phyloP scores from a whole-genome alignment of 2,329 filamentous ascomycete species.

The Aspergillus sp. region DNA sequence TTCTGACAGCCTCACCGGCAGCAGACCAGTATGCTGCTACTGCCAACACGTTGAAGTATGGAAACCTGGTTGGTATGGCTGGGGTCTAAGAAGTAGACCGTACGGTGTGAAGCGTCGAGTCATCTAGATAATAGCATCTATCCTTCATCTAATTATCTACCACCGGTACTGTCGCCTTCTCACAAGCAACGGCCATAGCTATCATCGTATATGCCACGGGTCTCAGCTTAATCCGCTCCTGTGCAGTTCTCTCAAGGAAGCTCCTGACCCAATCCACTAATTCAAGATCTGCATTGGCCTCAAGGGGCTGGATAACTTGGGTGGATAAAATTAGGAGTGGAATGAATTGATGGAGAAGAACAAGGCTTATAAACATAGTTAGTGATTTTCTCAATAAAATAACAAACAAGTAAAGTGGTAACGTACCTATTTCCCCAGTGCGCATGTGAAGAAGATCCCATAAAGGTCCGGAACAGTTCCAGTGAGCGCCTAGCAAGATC shows the following conservation, averaged over 20 bases:
- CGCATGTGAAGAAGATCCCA: not conserved
- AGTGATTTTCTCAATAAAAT: too few species aligned
- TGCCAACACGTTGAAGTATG: conserved; percentile 47
- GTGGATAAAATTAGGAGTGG: not conserved
- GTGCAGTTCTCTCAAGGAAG: too few species aligned
- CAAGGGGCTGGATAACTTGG: not conserved
- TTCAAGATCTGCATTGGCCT: too few species aligned
- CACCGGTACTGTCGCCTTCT: too few species aligned
- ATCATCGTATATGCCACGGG: too few species aligned
- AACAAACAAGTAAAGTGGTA: too few species aligned
- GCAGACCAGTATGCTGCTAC: conserved; percentile 40
- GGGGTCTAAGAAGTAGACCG: conserved; percentile 8
- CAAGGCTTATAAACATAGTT: not conserved
- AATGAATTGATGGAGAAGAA: not conserved
- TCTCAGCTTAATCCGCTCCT: too few species aligned
- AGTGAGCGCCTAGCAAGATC: not conserved
- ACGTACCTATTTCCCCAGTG: not conserved
- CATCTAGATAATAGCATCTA: too few species aligned
- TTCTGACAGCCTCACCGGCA: conserved; percentile 42
- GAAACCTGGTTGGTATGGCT: conserved; percentile 38
- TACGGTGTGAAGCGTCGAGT: too few species aligned
- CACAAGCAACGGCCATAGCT: too few species aligned
- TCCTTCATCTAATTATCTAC: too few species aligned
- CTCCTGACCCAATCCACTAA: too few species aligned
- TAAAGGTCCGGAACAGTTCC: not conserved